Base-by-base conservation (phyloP, 1,139 yeast genomes). In the Blastobotrys apis region DNA sequence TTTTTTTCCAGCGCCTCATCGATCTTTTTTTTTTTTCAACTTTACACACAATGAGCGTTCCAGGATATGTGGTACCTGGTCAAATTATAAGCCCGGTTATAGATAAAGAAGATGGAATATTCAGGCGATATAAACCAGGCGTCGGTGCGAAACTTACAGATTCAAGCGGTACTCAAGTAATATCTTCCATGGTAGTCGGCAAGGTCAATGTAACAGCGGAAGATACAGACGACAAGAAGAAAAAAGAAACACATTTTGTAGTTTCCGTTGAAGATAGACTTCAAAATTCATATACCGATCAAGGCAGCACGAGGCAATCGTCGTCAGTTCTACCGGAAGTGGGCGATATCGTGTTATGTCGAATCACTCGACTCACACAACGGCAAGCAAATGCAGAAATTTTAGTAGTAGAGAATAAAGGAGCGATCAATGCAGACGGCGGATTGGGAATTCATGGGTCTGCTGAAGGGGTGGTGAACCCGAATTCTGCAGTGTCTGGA, bases 321-420 rank as follows among this genome's bases (percentile, higher is more conserved):
- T 56, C 58, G 40, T 66, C 66, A 22, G 70, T 72, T 47, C 69
- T 92, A 45, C 97, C 98, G 3, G 78, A 79, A 51, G 96, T 87
- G 52, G 84, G 86, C 35, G 96, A 90, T 61, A 65, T 82, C 12
- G 97, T 94, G 2, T 68, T 92, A 20, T 88, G 87, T 0, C 73
- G 80, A 44, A 84, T 92, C 22, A 80, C 83, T 15, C 75, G 81
- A 54, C 74, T 92, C 38, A 73, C 76, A 15, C 67, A 74, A 20
- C 78, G 76, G 50, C 94, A 90, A 63, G 95, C 94, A 3, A 76
- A 73, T 58, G 83, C 88, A 42, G 97, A 88, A 57, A 85, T 92
- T 34, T 63, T 92, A 37, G 84, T 88, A 2, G 83, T 88, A 5
- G 95, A 87, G 54, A 78, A 78, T 21, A 67, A 69, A 39, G 84